A percentile compares a stretch with the other conserved stretches of the same genome.
Conservation (phyloP, 805 yeast species). For the Pichia thaimueangensis region DNA sequence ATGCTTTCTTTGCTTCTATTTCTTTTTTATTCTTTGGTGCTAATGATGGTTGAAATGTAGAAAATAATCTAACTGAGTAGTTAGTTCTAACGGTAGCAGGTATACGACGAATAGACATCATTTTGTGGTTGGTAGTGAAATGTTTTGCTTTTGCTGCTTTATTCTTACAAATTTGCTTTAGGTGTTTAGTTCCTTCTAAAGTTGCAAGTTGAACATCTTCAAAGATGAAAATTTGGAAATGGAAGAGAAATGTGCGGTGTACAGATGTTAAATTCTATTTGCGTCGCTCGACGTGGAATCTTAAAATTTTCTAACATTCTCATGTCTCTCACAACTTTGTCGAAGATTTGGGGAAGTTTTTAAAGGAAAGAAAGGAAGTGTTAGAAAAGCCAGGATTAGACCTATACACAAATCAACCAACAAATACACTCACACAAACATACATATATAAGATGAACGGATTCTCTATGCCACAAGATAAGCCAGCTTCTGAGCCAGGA, state of each 20-base stretch:
- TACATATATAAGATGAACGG: slow-evolving; percentile 4
- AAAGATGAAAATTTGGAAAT: no score
- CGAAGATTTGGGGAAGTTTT: no score
- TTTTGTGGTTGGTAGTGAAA: neutral
- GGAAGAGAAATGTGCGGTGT: no score
- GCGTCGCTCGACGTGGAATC: neutral
- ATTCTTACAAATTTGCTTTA: no score
- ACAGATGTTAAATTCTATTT: no score
- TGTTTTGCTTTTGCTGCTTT: no score
- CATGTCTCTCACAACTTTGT: neutral
- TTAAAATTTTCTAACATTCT: neutral
- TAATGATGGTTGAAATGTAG: neutral
- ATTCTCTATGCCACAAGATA: slow-evolving; percentile 15
- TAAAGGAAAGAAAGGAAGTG: neutral
- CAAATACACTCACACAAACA: neutral
- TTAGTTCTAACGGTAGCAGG: neutral
- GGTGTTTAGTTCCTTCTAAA: no score
- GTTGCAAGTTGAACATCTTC: no score
- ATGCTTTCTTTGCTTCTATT: slow-evolving; percentile 21
- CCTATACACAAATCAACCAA: neutral
- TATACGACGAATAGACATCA: slow-evolving; percentile 1
- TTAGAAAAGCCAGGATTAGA: neutral
- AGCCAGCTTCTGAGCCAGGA: slow-evolving; percentile 33
- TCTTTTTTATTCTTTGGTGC: slow-evolving; percentile 27
- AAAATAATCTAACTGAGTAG: neutral